Percentiles rank a stretch among this genome's conserved stretches.
These are phyloP conservation scores for Kodamaea sagamina DNA, from an alignment of 805 yeast genomes.

Conservation along the genomic window DNA sequence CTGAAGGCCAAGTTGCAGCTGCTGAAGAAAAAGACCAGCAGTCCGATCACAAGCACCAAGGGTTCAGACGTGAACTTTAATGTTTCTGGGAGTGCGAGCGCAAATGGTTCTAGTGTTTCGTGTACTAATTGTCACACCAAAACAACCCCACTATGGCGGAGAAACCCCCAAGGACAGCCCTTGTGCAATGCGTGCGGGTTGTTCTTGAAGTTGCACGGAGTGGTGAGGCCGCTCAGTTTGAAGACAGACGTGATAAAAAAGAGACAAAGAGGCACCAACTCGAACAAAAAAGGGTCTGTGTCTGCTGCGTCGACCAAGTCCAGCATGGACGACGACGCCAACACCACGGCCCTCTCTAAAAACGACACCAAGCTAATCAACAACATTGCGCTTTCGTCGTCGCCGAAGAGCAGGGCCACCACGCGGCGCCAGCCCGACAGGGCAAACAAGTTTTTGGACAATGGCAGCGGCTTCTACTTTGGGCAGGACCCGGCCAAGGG, in stretches of 20 bases:
- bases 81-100: not conserved
- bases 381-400: slow-evolving; percentile 13
- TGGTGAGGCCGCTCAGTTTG: slow-evolving; percentile 84
- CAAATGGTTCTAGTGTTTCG: slow-evolving; percentile 20
- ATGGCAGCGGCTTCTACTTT: slow-evolving; percentile 13
- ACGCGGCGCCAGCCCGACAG: not conserved
- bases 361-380: slow-evolving; percentile 14
- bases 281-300: slow-evolving; percentile 18
- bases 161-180: slow-evolving; percentile 90
- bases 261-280: slow-evolving; percentile 62
- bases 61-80: slow-evolving; percentile 1
- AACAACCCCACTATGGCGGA: slow-evolving; percentile 94
- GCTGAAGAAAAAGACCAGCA: slow-evolving; percentile 12
- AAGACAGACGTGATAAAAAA: slow-evolving; percentile 92
- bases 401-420: slow-evolving; percentile 4
- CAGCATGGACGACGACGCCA: slow-evolving; percentile 46
- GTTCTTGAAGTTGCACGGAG: slow-evolving; percentile 91
- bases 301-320: slow-evolving; percentile 10
- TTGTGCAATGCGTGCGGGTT: slow-evolving; percentile 96
- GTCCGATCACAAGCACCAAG: slow-evolving; percentile 1
- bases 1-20: slow-evolving; percentile 6
- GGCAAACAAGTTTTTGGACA: slow-evolving; percentile 8
- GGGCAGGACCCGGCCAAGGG: slow-evolving; percentile 7
- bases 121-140: slow-evolving; percentile 91
- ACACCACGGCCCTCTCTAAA: slow-evolving; percentile 44